Base-by-base conservation (phyloP, 192 early-diverging fungal genomes). In the Mortierella antarctica region DNA sequence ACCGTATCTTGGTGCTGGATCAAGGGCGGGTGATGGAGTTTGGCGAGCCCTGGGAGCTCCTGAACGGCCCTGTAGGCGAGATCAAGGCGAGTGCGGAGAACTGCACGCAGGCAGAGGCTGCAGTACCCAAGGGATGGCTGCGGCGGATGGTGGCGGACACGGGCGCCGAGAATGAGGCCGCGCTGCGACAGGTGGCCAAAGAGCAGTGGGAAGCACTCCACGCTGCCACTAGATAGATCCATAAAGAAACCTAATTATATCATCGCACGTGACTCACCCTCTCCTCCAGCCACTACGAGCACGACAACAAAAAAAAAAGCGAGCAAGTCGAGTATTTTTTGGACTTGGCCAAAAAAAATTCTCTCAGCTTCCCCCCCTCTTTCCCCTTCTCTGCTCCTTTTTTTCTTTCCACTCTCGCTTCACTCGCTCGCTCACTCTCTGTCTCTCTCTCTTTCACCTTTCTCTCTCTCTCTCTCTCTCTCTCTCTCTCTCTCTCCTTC, bases 11-110 rank as follows among this genome's bases (percentile, higher is more conserved):
- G 62, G 93, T 95, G 10, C 82, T 96, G 53, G 91, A 95, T 67
- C 83, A 90, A n/a, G 95, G 95, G 18, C 41, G 77, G 50, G 83
- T 95, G n/a, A 86, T 87, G 14, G 92, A 95, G 82, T 93, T 90
- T 83, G 91, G 87, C 47, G 87, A 86, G 42, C 93, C 93, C 12
- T 83, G 73, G 67, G 86, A 84, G 15, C 85, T 96, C 67, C 82
- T 94, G 71, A 57, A 46, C 31, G 66, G 80, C 31, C 44, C 57
- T n/a, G 75, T 70, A 5, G 79, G 84, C 10, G 73, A 63, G 14
- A 42, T 52, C 17, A 44, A 64, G 18, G 63, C 57, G 3, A 57
- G 56, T 3, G 71, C 52, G 21, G 40, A 9, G 2, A 40, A 20
- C 21, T 57, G 52, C 6, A 41, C 64, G 12, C 17, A 40, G 20